Conservation (phyloP, 805 yeast genomes). For the Scheffersomyces spartinae region DNA sequence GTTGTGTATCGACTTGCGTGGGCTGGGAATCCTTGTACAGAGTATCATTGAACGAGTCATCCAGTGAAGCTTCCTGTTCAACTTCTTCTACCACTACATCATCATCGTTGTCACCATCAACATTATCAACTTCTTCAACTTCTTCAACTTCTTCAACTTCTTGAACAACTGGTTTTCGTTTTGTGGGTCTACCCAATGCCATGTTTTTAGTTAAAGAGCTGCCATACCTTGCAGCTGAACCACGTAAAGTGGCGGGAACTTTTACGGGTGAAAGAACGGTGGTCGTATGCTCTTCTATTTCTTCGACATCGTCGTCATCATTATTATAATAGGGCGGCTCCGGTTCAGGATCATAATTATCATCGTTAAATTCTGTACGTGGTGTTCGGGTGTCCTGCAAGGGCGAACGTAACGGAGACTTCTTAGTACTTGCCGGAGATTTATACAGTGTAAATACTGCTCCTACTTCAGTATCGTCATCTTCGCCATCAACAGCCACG, state of each 20-base stretch:
- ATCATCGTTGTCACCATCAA: conserved; percentile 18
- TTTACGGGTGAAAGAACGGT: too few relatives aligned
- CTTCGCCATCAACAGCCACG: too few relatives aligned
- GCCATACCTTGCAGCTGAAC: conserved; percentile 2
- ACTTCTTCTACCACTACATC: conserved; percentile 13
- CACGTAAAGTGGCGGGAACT: too few relatives aligned
- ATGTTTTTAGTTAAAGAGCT: conserved; percentile 19
- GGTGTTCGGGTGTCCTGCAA: too few relatives aligned
- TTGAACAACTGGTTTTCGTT: conserved; percentile 6
- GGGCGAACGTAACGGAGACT: conserved; percentile 21
- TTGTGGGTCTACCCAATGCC: conserved; percentile 15
- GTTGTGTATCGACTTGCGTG: too few relatives aligned
- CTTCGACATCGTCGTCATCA: conserved; percentile 4
- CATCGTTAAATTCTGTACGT: too few relatives aligned
- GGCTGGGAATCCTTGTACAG: conserved; percentile 5
- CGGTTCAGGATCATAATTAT: too few relatives aligned
- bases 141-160: conserved; percentile 8
- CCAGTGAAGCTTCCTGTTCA: neutral
- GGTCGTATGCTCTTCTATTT: too few relatives aligned
- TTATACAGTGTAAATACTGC: too few relatives aligned
- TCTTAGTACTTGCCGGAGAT: too few relatives aligned
- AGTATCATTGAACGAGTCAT: neutral
- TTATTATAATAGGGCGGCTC: too few relatives aligned
- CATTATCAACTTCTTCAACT: conserved; percentile 7
- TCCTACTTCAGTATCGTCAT: too few relatives aligned